phyloP scores from a whole-genome alignment of 2,329 filamentous ascomycete species.

The Cytospora mali region DNA sequence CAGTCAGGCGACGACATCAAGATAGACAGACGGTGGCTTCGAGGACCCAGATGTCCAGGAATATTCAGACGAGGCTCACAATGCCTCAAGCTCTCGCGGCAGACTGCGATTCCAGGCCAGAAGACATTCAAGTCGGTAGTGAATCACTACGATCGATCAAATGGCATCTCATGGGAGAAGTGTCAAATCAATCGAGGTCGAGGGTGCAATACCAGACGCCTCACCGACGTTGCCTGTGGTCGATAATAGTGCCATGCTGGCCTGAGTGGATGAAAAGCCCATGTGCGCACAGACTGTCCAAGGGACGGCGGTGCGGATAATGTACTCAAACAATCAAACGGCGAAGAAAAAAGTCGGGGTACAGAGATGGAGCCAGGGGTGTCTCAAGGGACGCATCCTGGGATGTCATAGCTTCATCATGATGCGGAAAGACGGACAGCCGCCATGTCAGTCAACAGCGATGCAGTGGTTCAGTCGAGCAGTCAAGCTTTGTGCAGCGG shows the following conservation, averaged over 20 bases:
- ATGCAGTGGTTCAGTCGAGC: slow-evolving; percentile 24
- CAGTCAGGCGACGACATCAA: slow-evolving; percentile 18
- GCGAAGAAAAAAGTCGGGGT: slow-evolving; percentile 21
- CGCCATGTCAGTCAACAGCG: slow-evolving; percentile 27
- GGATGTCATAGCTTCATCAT: slow-evolving; percentile 27
- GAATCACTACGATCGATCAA: slow-evolving; percentile 27
- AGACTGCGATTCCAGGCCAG: slow-evolving; percentile 10
- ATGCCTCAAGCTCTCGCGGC: slow-evolving; percentile 14
- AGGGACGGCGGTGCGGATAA: slow-evolving; percentile 9
- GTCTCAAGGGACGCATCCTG: slow-evolving; percentile 21
- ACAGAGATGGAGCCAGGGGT: slow-evolving; percentile 19
- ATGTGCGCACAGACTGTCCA: slow-evolving; percentile 6
- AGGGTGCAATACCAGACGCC: slow-evolving; percentile 21
- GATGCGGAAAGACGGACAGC: slow-evolving; percentile 23
- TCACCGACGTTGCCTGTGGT: slow-evolving; percentile 17
- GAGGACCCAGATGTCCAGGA: slow-evolving; percentile 7
- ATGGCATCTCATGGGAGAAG: slow-evolving; percentile 20
- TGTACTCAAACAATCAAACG: slow-evolving; percentile 25
- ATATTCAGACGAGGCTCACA: slow-evolving; percentile 21
- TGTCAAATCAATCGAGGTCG: slow-evolving; percentile 16
- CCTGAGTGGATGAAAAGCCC: slow-evolving; percentile 11
- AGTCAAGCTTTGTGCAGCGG: slow-evolving; percentile 22
- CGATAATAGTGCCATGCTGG: slow-evolving; percentile 18
- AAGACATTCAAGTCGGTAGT: slow-evolving; percentile 21
- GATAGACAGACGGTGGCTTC: slow-evolving; percentile 2